Evolutionary conservation across 345 rosid genomes (phyloP).

Genomic region (Eucalyptus sp.): DNA sequence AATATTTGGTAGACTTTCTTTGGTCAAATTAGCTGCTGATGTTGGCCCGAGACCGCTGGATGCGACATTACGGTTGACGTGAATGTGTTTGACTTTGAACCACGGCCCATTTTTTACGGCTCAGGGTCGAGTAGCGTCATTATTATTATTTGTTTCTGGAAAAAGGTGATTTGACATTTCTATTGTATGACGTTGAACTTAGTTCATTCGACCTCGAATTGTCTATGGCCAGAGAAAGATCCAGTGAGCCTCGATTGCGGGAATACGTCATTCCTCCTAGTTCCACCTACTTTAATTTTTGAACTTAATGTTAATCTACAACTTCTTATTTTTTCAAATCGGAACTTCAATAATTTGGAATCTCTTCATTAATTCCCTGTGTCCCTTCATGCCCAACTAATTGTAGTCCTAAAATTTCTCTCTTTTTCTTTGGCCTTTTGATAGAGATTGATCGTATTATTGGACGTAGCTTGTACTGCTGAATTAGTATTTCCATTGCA

Average conservation of each 20-base stretch:
- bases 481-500: background rate
- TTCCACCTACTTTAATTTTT: background rate
- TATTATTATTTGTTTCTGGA: background rate
- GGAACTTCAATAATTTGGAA: background rate
- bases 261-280: background rate
- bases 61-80: background rate
- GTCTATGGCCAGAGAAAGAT: background rate
- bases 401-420: background rate
- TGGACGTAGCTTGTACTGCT: background rate
- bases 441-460: background rate
- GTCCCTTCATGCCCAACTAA: background rate
- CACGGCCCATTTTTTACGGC: background rate
- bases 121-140: background rate
- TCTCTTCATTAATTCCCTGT: background rate
- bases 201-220: background rate
- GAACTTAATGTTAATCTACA: background rate
- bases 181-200: background rate
- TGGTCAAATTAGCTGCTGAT: background rate
- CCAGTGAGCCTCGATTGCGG: background rate
- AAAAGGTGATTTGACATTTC: background rate
- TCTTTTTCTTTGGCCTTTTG: background rate
- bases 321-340: background rate
- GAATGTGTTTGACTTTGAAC: background rate
- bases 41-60: background rate
- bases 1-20: background rate